Conservation (phyloP, 2,329 filamentous ascomycete species). For the Alternaria triticimaculans region DNA sequence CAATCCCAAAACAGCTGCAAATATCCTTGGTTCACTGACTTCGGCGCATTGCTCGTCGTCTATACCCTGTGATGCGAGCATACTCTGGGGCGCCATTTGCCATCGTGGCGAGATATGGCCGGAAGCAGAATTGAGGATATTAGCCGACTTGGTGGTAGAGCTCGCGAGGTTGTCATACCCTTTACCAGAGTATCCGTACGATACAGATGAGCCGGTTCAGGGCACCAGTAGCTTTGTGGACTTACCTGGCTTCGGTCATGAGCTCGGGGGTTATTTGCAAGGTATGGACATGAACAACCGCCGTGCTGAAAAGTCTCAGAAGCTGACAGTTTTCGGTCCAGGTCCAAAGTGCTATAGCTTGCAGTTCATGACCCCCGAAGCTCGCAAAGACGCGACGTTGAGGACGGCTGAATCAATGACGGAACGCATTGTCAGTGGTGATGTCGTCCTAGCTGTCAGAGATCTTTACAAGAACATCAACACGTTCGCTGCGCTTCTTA, state of each 20-base stretch:
- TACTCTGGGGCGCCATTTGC: background rate
- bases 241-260: background rate
- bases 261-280: background rate
- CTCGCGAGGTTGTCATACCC: background rate
- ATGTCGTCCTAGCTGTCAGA: background rate
- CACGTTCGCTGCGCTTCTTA: background rate
- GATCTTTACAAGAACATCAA: background rate
- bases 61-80: background rate
- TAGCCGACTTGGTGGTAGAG: background rate
- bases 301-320: background rate
- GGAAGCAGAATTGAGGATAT: background rate
- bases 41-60: background rate
- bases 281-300: background rate
- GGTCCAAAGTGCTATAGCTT: background rate
- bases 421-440: background rate
- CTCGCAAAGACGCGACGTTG: background rate
- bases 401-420: background rate
- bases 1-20: background rate
- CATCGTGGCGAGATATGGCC: background rate
- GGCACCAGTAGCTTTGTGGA: background rate
- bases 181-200: background rate
- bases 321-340: background rate
- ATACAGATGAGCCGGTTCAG: background rate
- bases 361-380: background rate
- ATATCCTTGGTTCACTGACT: background rate